Conservation (phyloP, 2,329 filamentous ascomycete genomes). For the Phyllosticta paracitricarpa region DNA sequence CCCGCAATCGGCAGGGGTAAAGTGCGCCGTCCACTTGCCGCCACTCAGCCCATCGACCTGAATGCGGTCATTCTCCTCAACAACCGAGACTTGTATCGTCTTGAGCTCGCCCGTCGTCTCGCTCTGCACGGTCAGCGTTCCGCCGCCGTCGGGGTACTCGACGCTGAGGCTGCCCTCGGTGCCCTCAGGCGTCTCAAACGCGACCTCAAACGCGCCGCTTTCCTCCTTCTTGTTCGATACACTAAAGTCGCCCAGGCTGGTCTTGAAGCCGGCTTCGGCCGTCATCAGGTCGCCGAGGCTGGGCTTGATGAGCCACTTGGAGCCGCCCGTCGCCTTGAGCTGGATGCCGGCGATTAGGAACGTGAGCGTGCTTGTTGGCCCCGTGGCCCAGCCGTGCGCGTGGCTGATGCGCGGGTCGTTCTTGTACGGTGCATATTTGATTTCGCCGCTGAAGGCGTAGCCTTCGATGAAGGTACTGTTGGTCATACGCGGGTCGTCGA, state of each 20-base stretch:
- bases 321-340: conserved; percentile 30
- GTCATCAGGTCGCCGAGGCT: conserved; percentile 34
- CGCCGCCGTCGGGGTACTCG: conserved; percentile 16
- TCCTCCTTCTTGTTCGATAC: conserved; percentile 19
- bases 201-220: conserved; percentile 17
- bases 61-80: conserved; percentile 6
- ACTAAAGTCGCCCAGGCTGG: conserved; percentile 27
- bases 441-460: conserved; percentile 45
- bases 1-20: background rate
- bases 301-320: conserved; percentile 35
- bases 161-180: conserved; percentile 23
- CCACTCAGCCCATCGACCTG: conserved; percentile 16
- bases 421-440: conserved; percentile 32
- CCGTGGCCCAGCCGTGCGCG: conserved; percentile 34
- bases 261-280: conserved; percentile 38
- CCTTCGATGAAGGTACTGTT: conserved; percentile 51
- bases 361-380: conserved; percentile 22
- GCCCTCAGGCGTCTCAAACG: conserved; percentile 22
- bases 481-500: conserved; percentile 47
- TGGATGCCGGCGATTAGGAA: conserved; percentile 37
- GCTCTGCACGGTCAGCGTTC: conserved; percentile 12
- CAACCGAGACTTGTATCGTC: background rate
- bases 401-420: conserved; percentile 30
- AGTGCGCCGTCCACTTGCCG: conserved; percentile 18
- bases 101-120: background rate